Evolutionary conservation across 1,139 yeast genomes (phyloP), one percentile per base, ranked within the genome.

Genomic region (Suhomyces chickasaworum): DNA sequence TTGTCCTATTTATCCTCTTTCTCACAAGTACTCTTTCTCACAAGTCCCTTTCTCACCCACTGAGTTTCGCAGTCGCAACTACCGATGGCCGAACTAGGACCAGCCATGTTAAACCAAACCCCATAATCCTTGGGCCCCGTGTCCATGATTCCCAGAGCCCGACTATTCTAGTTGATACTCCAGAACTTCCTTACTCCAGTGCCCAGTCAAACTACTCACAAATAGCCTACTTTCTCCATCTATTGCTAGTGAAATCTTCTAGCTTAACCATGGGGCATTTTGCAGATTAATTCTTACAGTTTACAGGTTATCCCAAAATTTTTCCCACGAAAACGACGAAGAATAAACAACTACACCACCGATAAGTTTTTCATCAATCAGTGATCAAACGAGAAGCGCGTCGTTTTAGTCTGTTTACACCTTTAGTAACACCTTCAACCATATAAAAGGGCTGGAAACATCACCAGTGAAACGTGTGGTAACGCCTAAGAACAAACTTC

Each of bases 221-320:
- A 25, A 7, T 12, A 10, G 12, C 29, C 29, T 4, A 10, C 13
- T 13, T 12, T 10, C n/a, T 12, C n/a, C 29, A 10, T 10, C 29
- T 10, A 5, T 7, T 25, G n/a, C n/a, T n/a, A n/a, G n/a, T n/a
- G n/a, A n/a, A n/a, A n/a, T n/a, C n/a, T n/a, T n/a, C n/a, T n/a
- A n/a, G n/a, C n/a, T n/a, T n/a, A n/a, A n/a, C n/a, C 29, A 10
- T 13, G 17, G 32, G 17, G 9, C 9, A 4, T 31, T 40, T 39
- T 45, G 37, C 48, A 41, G 39, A 27, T 45, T 41, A 23, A 33
- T 13, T 5, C 16, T 23, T 45, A 35, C 48, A 45, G 49, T 44
- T 46, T 46, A 32, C 48, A 45, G 49, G 46, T 46, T 46, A 32
- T 21, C 37, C 43, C 48, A 46, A 45, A 46, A 39, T 46, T 46